A percentile compares a stretch with the other conserved stretches of the same genome.
Conservation (phyloP, 805 yeast species). For the Wickerhamiella domercqiae region DNA sequence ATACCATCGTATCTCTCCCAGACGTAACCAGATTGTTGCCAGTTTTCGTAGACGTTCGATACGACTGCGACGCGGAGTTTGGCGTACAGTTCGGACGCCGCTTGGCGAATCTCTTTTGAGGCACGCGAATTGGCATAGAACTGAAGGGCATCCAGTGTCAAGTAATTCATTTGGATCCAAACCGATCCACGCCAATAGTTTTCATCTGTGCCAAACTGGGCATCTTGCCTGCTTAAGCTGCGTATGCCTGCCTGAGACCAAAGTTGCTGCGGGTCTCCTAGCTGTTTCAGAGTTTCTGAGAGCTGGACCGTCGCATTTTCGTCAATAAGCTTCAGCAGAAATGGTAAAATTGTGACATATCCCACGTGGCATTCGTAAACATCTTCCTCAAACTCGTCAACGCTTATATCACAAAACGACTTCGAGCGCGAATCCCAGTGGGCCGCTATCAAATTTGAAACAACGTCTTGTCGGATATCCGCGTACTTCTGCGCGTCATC, state of each 20-base stretch:
- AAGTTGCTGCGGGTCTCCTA: conserved; percentile 55
- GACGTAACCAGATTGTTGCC: conserved; percentile 62
- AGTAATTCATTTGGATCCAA: conserved; percentile 84
- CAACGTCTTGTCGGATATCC: conserved; percentile 39
- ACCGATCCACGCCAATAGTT: conserved; percentile 93
- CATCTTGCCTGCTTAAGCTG: conserved; percentile 56
- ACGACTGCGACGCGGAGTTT: conserved; percentile 54
- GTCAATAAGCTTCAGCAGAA: conserved; percentile 47
- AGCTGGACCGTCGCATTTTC: conserved; percentile 35
- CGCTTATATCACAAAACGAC: conserved; percentile 70
- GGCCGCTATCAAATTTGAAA: conserved; percentile 47
- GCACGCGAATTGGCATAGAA: conserved; percentile 31
- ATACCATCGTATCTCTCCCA: conserved; percentile 82
- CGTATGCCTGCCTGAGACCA: conserved; percentile 72
- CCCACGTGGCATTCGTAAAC: conserved; percentile 74
- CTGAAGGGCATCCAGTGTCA: conserved; percentile 53
- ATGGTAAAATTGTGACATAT: conserved; percentile 75
- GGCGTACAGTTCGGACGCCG: conserved; percentile 37
- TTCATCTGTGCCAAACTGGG: conserved; percentile 58
- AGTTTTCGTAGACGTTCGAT: conserved; percentile 48
- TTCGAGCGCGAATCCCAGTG: conserved; percentile 65
- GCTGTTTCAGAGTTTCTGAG: conserved; percentile 35
- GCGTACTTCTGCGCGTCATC: conserved; percentile 45
- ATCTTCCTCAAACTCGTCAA: conserved; percentile 55
- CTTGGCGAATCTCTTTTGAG: conserved; percentile 18